Evolutionary conservation across 805 yeast species (phyloP).

Genomic region (Kazachstania kunashirensis): DNA sequence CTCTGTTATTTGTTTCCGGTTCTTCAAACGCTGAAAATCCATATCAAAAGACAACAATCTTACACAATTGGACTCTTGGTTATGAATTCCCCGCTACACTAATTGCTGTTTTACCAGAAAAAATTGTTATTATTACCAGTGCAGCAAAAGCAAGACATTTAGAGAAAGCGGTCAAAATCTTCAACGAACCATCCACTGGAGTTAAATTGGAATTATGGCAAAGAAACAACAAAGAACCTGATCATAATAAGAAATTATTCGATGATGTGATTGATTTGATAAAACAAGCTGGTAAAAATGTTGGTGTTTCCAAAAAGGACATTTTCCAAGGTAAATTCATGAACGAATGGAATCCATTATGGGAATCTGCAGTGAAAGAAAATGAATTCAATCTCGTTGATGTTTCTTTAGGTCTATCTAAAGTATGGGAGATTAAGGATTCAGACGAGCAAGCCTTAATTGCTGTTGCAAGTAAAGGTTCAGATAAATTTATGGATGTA

Average conservation of each 20-base stretch:
- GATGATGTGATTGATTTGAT: constrained; percentile 42
- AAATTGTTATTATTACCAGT: constrained; percentile 61
- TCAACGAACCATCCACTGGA: constrained; percentile 42
- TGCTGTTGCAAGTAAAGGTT: constrained; percentile 64
- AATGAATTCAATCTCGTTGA: constrained; percentile 38
- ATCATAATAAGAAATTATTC: constrained; percentile 60
- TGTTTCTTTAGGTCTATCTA: constrained; percentile 45
- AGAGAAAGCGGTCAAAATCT: constrained; percentile 21
- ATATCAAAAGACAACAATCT: constrained; percentile 73
- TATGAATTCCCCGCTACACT: constrained; percentile 94
- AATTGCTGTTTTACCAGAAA: constrained; percentile 50
- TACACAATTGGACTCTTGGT: constrained; percentile 88
- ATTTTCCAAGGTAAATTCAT: constrained; percentile 75
- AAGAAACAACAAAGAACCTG: constrained; percentile 67
- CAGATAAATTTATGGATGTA: constrained; percentile 67
- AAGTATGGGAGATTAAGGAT: constrained; percentile 65
- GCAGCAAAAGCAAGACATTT: constrained; percentile 79
- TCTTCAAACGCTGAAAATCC: constrained; percentile 83
- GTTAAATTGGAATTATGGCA: constrained; percentile 49
- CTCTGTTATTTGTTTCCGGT: constrained; percentile 65
- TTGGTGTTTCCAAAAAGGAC: constrained; percentile 72
- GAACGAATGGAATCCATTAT: constrained; percentile 58
- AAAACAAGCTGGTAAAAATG: constrained; percentile 35
- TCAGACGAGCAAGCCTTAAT: constrained; percentile 59
- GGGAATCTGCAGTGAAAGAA: constrained; percentile 32